Conservation (phyloP, 441 rosid genomes). For the California macrophylla region DNA sequence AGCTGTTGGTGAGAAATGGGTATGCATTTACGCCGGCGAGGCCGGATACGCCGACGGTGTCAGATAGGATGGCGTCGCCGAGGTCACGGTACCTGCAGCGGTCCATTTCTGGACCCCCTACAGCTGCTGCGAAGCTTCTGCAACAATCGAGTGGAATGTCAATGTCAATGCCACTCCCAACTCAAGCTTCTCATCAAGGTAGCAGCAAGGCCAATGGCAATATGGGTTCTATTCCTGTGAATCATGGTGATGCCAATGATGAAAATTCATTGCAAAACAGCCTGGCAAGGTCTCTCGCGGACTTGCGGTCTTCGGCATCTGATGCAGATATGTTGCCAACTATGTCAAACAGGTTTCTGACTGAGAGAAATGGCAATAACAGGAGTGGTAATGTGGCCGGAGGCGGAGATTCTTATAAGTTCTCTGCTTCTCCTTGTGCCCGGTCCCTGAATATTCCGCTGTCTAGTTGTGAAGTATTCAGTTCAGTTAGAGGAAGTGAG, state of each 20-base stretch:
- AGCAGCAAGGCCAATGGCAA: background rate
- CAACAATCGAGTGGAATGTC: constrained; percentile 35
- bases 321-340: constrained; percentile 30
- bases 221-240: background rate
- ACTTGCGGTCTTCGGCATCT: constrained; percentile 32
- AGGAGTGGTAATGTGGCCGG: constrained; percentile 2
- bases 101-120: constrained; percentile 22
- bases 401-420: constrained; percentile 13
- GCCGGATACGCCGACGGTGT: constrained; percentile 20
- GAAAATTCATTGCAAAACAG: background rate
- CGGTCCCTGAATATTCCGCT: constrained; percentile 42
- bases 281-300: constrained; percentile 17
- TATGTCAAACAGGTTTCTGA: constrained; percentile 26
- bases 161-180: constrained; percentile 19
- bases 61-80: background rate
- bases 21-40: constrained; percentile 18
- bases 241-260: background rate
- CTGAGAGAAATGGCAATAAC: constrained; percentile 27
- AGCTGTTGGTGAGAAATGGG: constrained; percentile 10
- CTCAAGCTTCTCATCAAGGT: background rate
- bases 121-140: constrained; percentile 49
- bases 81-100: constrained; percentile 19
- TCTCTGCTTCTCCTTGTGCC: constrained; percentile 31
- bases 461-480: constrained; percentile 27
- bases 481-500: constrained; percentile 27